A percentile compares a stretch with the other conserved stretches of the same genome.
phyloP scores from a whole-genome alignment of 371 early-diverging fungal species.

The Zychaea mexicana region DNA sequence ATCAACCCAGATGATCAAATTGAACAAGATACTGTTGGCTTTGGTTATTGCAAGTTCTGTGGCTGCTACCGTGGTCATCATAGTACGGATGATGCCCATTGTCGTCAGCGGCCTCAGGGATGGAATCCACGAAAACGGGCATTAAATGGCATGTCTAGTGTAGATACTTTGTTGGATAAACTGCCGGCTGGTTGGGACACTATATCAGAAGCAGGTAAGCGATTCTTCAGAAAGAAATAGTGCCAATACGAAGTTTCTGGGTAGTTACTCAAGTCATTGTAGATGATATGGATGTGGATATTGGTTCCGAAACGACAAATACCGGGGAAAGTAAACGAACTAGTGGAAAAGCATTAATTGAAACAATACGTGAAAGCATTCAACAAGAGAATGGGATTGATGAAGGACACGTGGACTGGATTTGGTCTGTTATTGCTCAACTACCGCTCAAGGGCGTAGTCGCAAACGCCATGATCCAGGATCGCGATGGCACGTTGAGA shows the following conservation, averaged over 20 bases:
- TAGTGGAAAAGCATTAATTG: neutral
- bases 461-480: constrained; percentile 42
- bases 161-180: constrained; percentile 19
- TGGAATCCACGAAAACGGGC: constrained; percentile 37
- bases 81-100: constrained; percentile 29
- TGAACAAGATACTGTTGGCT: neutral
- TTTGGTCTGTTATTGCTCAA: constrained; percentile 46
- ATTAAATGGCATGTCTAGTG: constrained; percentile 32
- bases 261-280: neutral
- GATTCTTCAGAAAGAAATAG: no score
- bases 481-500: constrained; percentile 36
- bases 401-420: constrained; percentile 45
- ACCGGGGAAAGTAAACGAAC: neutral
- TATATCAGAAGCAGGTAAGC: constrained; percentile 30
- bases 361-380: constrained; percentile 1
- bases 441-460: constrained; percentile 36
- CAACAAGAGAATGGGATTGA: constrained; percentile 8
- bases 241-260: no score
- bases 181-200: constrained; percentile 43
- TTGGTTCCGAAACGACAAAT: constrained; percentile 14
- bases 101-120: constrained; percentile 31
- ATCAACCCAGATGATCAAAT: neutral
- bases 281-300: constrained; percentile 48
- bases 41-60: constrained; percentile 47
- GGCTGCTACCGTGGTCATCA: constrained; percentile 29